Conservation (phyloP, 306 rosid genomes). For the Lathyrus tuberosus region DNA sequence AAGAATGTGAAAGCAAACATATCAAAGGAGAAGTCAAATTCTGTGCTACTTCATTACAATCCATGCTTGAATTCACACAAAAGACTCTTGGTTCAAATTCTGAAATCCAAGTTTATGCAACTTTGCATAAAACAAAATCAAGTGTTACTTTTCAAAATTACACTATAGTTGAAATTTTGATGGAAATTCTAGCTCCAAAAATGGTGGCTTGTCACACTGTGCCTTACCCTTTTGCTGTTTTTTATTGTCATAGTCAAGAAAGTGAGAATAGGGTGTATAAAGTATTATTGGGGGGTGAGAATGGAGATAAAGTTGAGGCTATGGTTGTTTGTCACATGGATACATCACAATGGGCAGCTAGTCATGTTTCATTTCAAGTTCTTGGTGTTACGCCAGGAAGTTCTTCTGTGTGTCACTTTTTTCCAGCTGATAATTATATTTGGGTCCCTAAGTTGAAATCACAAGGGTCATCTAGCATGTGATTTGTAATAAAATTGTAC, state of each 20-base stretch:
- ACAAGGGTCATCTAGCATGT: conserved; percentile 39
- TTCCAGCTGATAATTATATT: conserved; percentile 67
- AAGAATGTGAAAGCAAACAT: conserved; percentile 59
- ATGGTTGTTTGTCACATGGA: conserved; percentile 75
- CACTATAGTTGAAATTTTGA: conserved; percentile 47
- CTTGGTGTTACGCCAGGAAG: conserved; percentile 63
- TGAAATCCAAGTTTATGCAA: conserved; percentile 42
- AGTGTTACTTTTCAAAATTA: conserved; percentile 65
- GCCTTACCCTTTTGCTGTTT: conserved; percentile 78
- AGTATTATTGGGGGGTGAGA: conserved; percentile 55
- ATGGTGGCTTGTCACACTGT: conserved; percentile 80
- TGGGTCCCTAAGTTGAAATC: conserved; percentile 52
- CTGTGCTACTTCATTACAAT: conserved; percentile 73
- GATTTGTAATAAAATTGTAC: conserved; percentile 6
- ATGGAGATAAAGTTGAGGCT: conserved; percentile 65
- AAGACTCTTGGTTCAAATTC: conserved; percentile 44
- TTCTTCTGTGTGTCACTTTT: conserved; percentile 71
- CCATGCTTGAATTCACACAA: conserved; percentile 62
- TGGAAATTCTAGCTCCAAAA: conserved; percentile 52
- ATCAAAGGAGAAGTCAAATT: conserved; percentile 69
- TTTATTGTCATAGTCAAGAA: conserved; percentile 63
- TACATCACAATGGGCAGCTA: conserved; percentile 68
- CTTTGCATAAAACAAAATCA: conserved; percentile 56
- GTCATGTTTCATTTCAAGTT: conserved; percentile 64
- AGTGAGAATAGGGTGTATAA: conserved; percentile 55